Conservation (phyloP, 208 protist species). For the Leishmania martiniquensis region DNA sequence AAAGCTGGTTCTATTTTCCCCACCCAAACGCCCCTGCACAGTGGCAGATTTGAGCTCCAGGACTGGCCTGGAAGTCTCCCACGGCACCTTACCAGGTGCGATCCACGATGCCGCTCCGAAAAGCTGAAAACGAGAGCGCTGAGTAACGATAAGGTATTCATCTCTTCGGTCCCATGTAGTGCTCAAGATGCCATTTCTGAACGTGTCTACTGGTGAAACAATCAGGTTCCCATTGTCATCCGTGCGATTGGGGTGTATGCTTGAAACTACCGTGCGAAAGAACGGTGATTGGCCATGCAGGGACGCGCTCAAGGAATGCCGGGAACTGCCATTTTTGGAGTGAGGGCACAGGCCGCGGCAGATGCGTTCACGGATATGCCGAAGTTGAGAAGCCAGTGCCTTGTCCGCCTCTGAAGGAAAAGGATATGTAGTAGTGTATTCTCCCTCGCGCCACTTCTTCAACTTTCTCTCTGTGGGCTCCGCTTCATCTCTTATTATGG, state of each 20-base stretch:
- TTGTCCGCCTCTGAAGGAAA: background rate
- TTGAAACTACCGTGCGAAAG: conserved; percentile 6
- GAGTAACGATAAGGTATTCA: conserved; percentile 23
- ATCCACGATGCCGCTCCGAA: conserved; percentile 10
- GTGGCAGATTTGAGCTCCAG: conserved; percentile 15
- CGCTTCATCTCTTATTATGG: background rate
- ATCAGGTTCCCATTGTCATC: conserved; percentile 16
- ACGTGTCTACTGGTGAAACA: conserved; percentile 16
- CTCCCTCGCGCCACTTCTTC: background rate
- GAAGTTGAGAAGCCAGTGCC: background rate
- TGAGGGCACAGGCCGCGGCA: background rate
- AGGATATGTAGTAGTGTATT: conserved; percentile 1
- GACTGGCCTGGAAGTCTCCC: background rate
- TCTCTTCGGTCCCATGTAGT: conserved; percentile 28
- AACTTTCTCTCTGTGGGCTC: background rate
- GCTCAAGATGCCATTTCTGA: conserved; percentile 25
- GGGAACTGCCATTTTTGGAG: background rate
- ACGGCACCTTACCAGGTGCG: background rate
- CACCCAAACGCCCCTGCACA: conserved; percentile 13
- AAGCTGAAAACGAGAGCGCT: conserved; percentile 32
- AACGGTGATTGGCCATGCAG: background rate
- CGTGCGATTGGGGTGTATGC: conserved; percentile 5
- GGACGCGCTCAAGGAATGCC: background rate
- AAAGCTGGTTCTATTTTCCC: conserved; percentile 37
- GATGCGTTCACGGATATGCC: background rate